These are phyloP conservation scores for Rhizopogon vulgaris DNA, from an alignment of 768 basidiomycete species.

Conservation along the genomic window DNA sequence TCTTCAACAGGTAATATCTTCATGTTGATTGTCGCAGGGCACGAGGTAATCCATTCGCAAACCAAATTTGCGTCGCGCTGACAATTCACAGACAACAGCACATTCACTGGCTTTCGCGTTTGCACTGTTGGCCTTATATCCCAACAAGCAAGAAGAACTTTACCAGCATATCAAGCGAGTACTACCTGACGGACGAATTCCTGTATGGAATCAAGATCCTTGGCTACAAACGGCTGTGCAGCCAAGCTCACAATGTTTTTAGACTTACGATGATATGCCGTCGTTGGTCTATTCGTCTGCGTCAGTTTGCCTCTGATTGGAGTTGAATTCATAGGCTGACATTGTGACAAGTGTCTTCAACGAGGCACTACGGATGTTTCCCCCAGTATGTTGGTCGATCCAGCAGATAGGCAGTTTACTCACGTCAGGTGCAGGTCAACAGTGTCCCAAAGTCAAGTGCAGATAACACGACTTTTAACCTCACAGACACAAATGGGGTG, in stretches of 20 bases:
- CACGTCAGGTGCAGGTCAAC: slow-evolving; percentile 23
- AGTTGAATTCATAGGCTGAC: background rate
- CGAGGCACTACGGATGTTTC: slow-evolving; percentile 26
- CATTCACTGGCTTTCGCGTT: slow-evolving; percentile 28
- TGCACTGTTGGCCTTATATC: slow-evolving; percentile 32
- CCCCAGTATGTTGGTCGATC: slow-evolving; percentile 16
- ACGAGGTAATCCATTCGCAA: slow-evolving; percentile 35
- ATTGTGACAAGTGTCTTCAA: slow-evolving; percentile 12
- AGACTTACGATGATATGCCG: slow-evolving; percentile 27
- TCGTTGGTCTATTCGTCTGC: slow-evolving; percentile 19
- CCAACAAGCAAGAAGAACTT: slow-evolving; percentile 33
- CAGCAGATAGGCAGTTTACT: background rate
- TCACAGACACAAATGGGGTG: slow-evolving; percentile 30
- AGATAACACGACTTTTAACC: slow-evolving; percentile 38
- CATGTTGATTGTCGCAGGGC: slow-evolving; percentile 49
- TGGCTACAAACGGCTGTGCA: background rate
- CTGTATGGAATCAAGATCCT: slow-evolving; percentile 11
- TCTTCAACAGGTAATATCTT: slow-evolving; percentile 28
- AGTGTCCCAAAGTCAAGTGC: slow-evolving; percentile 38
- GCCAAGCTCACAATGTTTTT: background rate
- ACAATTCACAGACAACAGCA: slow-evolving; percentile 22
- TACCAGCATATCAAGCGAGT: slow-evolving; percentile 26
- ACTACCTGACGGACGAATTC: slow-evolving; percentile 16
- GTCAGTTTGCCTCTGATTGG: slow-evolving; percentile 6
- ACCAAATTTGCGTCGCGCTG: background rate